Conservation (phyloP, 1,284 basidiomycete species). For the Malassezia restricta region DNA sequence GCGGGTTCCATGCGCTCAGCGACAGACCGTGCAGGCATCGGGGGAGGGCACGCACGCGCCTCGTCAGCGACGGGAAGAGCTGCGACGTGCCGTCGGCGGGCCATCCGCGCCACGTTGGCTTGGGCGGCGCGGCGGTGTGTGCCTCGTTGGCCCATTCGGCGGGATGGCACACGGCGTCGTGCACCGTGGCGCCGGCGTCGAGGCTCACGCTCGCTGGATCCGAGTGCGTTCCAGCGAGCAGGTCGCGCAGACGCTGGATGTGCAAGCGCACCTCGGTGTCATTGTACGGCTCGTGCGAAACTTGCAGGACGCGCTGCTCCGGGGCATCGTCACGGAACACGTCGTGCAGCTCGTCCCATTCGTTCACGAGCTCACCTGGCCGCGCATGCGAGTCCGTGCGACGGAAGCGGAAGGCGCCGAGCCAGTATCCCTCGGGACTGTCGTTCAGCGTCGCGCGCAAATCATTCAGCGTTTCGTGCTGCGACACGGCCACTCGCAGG, state of each 20-base stretch:
- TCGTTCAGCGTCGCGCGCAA: conserved; percentile 41
- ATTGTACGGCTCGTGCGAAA: conserved; percentile 49
- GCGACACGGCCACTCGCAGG: conserved; percentile 38
- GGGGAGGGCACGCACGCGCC: conserved; percentile 36
- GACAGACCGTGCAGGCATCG: conserved; percentile 49
- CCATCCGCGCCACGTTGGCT: conserved; percentile 48
- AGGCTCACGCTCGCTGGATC: conserved; percentile 48
- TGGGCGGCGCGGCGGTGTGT: conserved; percentile 17
- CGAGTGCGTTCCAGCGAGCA: conserved; percentile 48
- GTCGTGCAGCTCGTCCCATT: conserved; percentile 39
- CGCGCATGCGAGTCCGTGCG: conserved; percentile 13
- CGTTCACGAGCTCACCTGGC: conserved; percentile 24
- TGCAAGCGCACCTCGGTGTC: conserved; percentile 50
- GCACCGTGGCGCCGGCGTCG: conserved; percentile 49
- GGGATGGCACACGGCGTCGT: conserved; percentile 49
- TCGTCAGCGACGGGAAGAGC: conserved; percentile 41
- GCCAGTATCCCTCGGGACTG: conserved; percentile 45
- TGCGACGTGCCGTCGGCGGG: conserved; percentile 35
- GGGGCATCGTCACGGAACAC: conserved; percentile 33
- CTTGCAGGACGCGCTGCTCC: conserved; percentile 30
- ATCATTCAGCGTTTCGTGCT: conserved; percentile 43
- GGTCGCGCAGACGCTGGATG: conserved; percentile 50
- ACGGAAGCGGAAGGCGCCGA: conserved; percentile 43
- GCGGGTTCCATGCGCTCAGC: conserved; percentile 54
- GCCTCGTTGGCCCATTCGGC: conserved; percentile 27